A percentile compares a stretch with the other conserved stretches of the same genome.
phyloP scores from a whole-genome alignment of 2,329 filamentous ascomycete genomes.

The Setomelanomma holmii region DNA sequence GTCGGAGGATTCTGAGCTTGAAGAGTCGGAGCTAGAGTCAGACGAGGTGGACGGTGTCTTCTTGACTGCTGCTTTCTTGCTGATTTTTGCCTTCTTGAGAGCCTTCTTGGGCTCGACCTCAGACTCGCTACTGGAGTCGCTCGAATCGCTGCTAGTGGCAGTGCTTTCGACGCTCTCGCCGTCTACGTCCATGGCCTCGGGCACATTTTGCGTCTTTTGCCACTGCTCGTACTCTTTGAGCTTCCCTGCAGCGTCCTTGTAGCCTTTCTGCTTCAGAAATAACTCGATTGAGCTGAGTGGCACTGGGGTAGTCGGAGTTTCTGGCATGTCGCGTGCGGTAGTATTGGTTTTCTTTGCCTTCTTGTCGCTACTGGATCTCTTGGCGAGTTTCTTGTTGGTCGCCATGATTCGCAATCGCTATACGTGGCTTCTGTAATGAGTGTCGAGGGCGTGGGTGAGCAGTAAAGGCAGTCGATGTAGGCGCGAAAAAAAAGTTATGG shows the following conservation, averaged over 20 bases:
- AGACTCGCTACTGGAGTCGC: conserved; percentile 34
- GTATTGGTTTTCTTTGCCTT: conserved; percentile 20
- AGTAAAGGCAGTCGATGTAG: conserved; percentile 9
- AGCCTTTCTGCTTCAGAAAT: conserved; percentile 46
- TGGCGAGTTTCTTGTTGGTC: conserved; percentile 26
- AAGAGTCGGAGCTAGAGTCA: conserved; percentile 43
- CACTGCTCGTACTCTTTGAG: conserved; percentile 39
- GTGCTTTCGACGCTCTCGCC: conserved; percentile 30
- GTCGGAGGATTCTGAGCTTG: background rate
- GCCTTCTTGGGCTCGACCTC: conserved; percentile 38
- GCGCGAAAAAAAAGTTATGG: conserved; percentile 29
- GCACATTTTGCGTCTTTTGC: conserved; percentile 29
- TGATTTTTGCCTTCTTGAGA: conserved; percentile 18
- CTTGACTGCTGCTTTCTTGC: conserved; percentile 30
- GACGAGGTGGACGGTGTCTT: conserved; percentile 15
- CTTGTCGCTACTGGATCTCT: conserved; percentile 20
- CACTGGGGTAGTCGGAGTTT: conserved; percentile 11
- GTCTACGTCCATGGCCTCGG: conserved; percentile 43
- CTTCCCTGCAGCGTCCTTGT: conserved; percentile 36
- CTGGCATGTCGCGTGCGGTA: conserved; percentile 9
- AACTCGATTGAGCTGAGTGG: conserved; percentile 41
- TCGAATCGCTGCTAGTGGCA: conserved; percentile 31
- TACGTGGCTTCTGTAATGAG: background rate
- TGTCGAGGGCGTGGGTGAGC: conserved; percentile 3
- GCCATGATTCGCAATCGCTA: conserved; percentile 31